Conservation (phyloP, 768 basidiomycete species). For the Leucogyrophana mollusca region DNA sequence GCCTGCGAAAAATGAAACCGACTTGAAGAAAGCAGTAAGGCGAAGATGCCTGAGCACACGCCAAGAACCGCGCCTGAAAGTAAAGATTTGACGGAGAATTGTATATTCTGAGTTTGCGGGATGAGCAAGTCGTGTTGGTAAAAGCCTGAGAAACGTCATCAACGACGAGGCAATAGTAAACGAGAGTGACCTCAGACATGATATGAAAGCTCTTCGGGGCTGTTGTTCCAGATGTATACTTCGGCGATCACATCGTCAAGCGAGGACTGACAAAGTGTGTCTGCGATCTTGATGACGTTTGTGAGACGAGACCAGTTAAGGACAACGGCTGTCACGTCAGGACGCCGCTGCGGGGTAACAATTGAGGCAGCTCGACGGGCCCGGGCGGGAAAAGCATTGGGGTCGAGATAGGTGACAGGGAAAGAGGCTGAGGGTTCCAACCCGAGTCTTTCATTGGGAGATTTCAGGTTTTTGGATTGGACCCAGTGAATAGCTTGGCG, state of each 20-base stretch:
- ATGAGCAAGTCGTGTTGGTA: conserved; percentile 38
- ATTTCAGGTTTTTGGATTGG: too few relatives aligned
- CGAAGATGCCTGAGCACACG: conserved; percentile 50
- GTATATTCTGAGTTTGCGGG: conserved; percentile 45
- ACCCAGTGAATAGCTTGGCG: too few relatives aligned
- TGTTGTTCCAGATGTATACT: conserved; percentile 67
- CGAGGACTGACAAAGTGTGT: conserved; percentile 46
- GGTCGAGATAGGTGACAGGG: too few relatives aligned
- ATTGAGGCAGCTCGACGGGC: not conserved
- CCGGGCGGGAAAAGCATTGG: conserved; percentile 1
- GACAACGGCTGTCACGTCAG: conserved; percentile 54
- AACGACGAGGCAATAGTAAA: not conserved
- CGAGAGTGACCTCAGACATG: conserved; percentile 34
- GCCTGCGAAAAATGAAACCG: conserved; percentile 1
- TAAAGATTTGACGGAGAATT: conserved; percentile 58
- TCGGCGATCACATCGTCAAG: conserved; percentile 45
- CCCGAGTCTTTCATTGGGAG: too few relatives aligned
- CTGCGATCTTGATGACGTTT: conserved; percentile 57
- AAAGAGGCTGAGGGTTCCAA: too few relatives aligned
- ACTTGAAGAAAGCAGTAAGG: conserved; percentile 66
- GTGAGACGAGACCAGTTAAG: conserved; percentile 68
- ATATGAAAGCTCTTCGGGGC: conserved; percentile 37
- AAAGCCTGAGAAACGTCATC: conserved; percentile 36
- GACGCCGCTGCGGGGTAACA: conserved; percentile 7
- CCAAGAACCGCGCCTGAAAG: conserved; percentile 62